These are phyloP conservation scores for Cordyceps pruinosa DNA, from an alignment of 2,329 filamentous ascomycete genomes.

Conservation along the genomic window DNA sequence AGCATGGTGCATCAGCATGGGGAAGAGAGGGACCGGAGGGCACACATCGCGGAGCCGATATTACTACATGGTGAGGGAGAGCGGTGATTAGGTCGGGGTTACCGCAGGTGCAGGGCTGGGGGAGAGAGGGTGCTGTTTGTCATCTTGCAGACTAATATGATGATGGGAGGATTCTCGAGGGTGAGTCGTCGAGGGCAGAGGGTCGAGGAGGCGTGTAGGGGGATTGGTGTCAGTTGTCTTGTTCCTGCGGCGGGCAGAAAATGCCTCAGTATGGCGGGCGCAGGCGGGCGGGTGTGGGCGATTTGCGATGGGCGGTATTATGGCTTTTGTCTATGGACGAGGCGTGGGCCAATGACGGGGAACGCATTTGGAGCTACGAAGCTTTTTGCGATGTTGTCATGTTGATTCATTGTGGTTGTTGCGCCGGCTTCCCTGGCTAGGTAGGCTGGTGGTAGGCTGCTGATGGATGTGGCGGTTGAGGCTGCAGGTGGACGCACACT, in stretches of 20 bases:
- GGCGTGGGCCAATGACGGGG: neutral
- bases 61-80: conserved; percentile 6
- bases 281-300: neutral
- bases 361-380: neutral
- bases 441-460: no score
- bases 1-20: conserved; percentile 1
- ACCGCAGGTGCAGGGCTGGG: conserved; percentile 1
- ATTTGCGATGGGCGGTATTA: conserved; percentile 2
- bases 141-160: neutral
- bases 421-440: no score
- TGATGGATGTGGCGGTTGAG: neutral
- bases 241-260: neutral
- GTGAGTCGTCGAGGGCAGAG: neutral
- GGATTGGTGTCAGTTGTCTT: neutral
- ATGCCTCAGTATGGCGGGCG: neutral
- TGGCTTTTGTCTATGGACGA: neutral
- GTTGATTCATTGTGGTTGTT: no score
- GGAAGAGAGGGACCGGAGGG: neutral
- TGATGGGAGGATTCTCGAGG: neutral
- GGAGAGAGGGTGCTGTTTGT: neutral
- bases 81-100: neutral
- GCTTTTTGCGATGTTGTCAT: no score
- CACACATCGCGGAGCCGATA: conserved; percentile 6
- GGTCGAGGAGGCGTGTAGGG: neutral
- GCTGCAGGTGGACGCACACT: neutral